Conservation (phyloP, 176 grass and related monocot species). For the Pharus latifolius region DNA sequence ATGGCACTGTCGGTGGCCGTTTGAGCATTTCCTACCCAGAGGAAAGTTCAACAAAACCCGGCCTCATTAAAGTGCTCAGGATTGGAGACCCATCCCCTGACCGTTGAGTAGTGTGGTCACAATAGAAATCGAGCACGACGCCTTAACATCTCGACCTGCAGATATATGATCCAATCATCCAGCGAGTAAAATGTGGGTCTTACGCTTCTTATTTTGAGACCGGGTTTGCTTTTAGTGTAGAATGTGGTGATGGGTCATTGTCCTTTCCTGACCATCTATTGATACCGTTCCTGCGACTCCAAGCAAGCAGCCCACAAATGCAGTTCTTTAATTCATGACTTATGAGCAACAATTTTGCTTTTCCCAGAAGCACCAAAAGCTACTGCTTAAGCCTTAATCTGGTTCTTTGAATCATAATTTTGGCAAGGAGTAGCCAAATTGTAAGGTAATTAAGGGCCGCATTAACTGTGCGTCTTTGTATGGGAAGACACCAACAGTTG, state of each 20-base stretch:
- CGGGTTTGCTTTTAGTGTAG: too few relatives aligned
- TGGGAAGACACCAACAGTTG: not conserved
- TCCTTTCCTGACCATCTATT: not conserved
- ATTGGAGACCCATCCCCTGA: too few relatives aligned
- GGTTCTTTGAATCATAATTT: not conserved
- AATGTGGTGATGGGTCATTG: constrained; percentile 15
- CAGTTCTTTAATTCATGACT: constrained; percentile 3
- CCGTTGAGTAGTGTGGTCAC: too few relatives aligned
- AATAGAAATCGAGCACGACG: too few relatives aligned
- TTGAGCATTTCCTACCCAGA: constrained; percentile 18
- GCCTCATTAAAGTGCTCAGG: too few relatives aligned
- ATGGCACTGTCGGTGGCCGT: constrained; percentile 38
- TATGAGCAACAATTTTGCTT: constrained; percentile 4
- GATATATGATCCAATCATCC: too few relatives aligned
- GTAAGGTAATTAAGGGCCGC: not conserved
- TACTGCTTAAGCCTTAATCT: constrained; percentile 12
- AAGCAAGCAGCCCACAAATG: constrained; percentile 31
- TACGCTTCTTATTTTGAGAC: too few relatives aligned
- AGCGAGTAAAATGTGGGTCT: too few relatives aligned
- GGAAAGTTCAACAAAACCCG: too few relatives aligned
- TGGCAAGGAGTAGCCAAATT: not conserved
- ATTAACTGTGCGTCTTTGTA: not conserved
- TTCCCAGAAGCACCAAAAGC: not conserved
- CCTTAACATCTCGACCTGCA: too few relatives aligned
- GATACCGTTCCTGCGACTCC: constrained; percentile 24